Conservation (phyloP, 1,284 basidiomycete genomes). For the Inonotus obliquus region DNA sequence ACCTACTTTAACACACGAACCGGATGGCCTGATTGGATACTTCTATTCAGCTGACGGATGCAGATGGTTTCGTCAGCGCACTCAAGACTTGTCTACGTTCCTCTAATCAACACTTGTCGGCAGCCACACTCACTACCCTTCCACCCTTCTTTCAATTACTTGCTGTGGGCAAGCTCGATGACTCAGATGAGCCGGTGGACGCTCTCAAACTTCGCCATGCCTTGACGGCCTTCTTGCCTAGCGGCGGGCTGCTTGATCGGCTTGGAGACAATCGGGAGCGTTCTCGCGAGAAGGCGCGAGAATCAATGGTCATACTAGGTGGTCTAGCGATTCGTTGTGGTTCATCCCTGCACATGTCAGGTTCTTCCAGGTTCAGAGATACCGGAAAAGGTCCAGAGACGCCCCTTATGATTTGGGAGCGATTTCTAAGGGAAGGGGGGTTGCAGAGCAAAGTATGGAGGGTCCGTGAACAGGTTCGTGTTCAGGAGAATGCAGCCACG, state of each 20-base stretch:
- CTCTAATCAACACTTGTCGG: conserved; percentile 78
- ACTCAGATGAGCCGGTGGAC: conserved; percentile 35
- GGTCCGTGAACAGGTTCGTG: conserved; percentile 75
- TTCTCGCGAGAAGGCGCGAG: conserved; percentile 69
- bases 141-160: conserved; percentile 61
- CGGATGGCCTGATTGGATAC: background rate
- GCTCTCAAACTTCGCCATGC: conserved; percentile 56
- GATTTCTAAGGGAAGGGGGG: conserved; percentile 67
- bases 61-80: conserved; percentile 59
- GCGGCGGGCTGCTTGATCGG: conserved; percentile 75
- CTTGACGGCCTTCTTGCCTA: conserved; percentile 61
- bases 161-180: conserved; percentile 34
- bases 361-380: conserved; percentile 45
- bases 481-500: background rate
- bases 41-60: conserved; percentile 47
- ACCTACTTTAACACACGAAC: background rate
- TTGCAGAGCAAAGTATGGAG: conserved; percentile 75
- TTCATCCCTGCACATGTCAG: conserved; percentile 29
- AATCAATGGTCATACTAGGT: conserved; percentile 67
- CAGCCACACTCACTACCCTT: conserved; percentile 61
- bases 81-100: conserved; percentile 75
- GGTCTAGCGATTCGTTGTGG: conserved; percentile 63
- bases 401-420: conserved; percentile 73
- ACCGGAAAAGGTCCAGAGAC: conserved; percentile 70
- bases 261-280: conserved; percentile 76